Base-by-base conservation (phyloP, 345 rosid genomes). In the Physaria fendleri region DNA sequence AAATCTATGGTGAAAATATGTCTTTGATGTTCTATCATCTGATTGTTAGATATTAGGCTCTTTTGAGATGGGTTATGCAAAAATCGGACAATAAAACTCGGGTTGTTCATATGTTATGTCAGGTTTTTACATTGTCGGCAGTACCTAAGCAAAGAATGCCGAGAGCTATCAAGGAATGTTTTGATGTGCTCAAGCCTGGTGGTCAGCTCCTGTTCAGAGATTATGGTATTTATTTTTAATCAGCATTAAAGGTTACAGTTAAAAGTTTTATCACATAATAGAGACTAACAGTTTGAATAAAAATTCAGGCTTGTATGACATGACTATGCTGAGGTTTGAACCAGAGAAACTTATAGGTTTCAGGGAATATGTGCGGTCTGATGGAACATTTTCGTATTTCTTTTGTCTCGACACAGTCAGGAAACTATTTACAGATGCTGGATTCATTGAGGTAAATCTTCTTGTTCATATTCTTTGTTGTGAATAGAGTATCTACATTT, bases 91-190 rank as follows among this genome's bases (percentile, higher is more conserved):
- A 32, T 57, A 8, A 38, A 21, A 39, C 45, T 12, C n/a, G 17
- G 37, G 18, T 27, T n/a, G n/a, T n/a, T n/a, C n/a, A n/a, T 17
- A 22, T 56, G 59, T 11, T 63, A 15, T 65, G 51, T 59, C 71
- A 92, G 96, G 81, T 92, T 68, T 88, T 92, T 68, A 88, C 98
- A 58, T 68, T 92, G 49, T 92, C 98, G 11, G 96, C 95, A 13
- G 85, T 88, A 50, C 89, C 90, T 45, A 78, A 73, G 45, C 65
- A 79, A 51, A 73, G 49, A 50, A 88, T 88, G 95, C 90, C 80
- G 7, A 41, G 44, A 61, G 81, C 90, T 52, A 76, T 88, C 25
- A 43, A 45, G 27, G 80, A 82, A 65, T 88, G 90, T 56, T 81
- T 76, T 77, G 62, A 78, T 59, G 87, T 86, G 33, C 70, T 92